Conservation (phyloP, 805 yeast species). For the Cyberlindnera mycetangii region DNA sequence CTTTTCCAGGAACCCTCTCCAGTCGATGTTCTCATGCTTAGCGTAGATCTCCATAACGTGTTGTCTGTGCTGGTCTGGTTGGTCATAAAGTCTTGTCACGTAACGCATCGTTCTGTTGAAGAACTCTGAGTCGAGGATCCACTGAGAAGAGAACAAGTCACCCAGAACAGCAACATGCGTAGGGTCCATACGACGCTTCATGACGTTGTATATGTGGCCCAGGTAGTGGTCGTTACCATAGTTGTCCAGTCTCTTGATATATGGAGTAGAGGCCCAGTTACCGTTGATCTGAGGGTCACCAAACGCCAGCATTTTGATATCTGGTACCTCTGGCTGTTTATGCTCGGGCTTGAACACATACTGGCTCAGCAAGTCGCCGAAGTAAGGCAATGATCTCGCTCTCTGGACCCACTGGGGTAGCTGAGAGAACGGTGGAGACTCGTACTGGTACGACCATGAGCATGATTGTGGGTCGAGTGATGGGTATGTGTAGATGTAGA, state of each 20-base stretch:
- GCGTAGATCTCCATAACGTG: slow-evolving; percentile 46
- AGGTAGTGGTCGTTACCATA: slow-evolving; percentile 87
- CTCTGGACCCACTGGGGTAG: slow-evolving; percentile 9
- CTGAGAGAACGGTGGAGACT: slow-evolving; percentile 11
- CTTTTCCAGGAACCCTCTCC: slow-evolving; percentile 43
- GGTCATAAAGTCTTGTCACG: slow-evolving; percentile 64
- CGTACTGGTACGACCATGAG: slow-evolving; percentile 48
- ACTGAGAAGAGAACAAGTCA: slow-evolving; percentile 88
- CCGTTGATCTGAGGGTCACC: slow-evolving; percentile 99
- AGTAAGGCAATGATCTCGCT: slow-evolving; percentile 19
- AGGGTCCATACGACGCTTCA: slow-evolving; percentile 66
- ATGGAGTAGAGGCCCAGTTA: slow-evolving; percentile 66
- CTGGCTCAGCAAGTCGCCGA: slow-evolving; percentile 25
- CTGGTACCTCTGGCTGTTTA: slow-evolving; percentile 24
- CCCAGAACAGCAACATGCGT: slow-evolving; percentile 88
- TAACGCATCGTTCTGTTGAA: slow-evolving; percentile 74
- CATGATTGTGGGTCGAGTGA: slow-evolving; percentile 53
- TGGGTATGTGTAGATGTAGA: slow-evolving; percentile 75
- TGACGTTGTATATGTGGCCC: slow-evolving; percentile 73
- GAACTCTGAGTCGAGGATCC: slow-evolving; percentile 89
- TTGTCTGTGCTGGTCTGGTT: slow-evolving; percentile 48
- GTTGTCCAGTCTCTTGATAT: slow-evolving; percentile 74
- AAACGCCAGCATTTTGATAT: slow-evolving; percentile 70
- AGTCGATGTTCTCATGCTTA: slow-evolving; percentile 53
- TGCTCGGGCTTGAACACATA: slow-evolving; percentile 27